Conservation (phyloP, 2,329 filamentous ascomycete genomes). For the Diaporthe citri region DNA sequence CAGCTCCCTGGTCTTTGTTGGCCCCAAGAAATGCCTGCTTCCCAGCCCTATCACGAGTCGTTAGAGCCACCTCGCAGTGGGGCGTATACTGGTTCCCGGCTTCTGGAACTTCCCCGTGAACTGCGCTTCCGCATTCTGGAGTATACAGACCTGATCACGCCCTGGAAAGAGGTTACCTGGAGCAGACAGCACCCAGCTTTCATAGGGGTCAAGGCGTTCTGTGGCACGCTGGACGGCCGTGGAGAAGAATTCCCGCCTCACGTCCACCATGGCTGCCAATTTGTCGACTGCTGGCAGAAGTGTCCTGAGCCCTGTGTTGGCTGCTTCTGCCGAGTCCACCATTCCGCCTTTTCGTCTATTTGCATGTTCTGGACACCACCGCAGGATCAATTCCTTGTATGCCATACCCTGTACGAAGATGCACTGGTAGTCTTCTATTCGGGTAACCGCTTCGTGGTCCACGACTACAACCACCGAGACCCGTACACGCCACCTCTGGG, state of each 20-base stretch:
- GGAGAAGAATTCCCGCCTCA: not conserved
- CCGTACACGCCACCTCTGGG: not conserved
- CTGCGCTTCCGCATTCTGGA: not conserved
- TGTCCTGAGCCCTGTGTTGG: not conserved
- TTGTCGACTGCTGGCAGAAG: not conserved
- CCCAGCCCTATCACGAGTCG: not conserved
- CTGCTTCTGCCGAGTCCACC: not conserved
- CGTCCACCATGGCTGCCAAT: not conserved
- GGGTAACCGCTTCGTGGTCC: not conserved
- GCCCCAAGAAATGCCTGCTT: not conserved
- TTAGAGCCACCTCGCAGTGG: not conserved
- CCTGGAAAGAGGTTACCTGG: constrained; percentile 3
- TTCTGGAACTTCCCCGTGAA: not conserved
- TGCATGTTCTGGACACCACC: not conserved
- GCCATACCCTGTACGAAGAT: not conserved
- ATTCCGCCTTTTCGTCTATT: not conserved
- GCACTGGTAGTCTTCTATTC: not conserved
- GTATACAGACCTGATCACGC: not conserved
- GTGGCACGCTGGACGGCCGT: not conserved
- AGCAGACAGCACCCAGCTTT: not conserved
- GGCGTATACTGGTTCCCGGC: not conserved
- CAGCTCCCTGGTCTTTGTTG: not conserved
- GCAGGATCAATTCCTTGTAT: not conserved
- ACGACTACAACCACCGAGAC: not conserved
- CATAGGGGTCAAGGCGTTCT: not conserved